Conservation (phyloP, 2,329 filamentous ascomycete species). For the Fonsecaea erecta region DNA sequence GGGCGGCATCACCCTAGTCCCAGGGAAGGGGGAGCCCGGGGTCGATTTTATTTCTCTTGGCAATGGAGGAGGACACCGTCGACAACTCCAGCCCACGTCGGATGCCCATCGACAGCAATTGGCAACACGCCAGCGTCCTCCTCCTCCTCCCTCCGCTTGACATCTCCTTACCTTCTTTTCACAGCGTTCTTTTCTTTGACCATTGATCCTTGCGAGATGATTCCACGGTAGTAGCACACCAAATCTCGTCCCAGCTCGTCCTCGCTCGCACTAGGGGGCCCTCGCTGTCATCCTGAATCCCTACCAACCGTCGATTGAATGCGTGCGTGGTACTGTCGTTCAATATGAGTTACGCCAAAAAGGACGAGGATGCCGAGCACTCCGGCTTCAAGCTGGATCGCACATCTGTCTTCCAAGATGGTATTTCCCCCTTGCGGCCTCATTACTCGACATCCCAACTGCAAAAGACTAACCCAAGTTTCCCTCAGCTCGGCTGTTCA, state of each 20-base stretch:
- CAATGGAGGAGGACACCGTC: conserved; percentile 23
- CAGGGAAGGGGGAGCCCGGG: no score
- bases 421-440: conserved; percentile 59
- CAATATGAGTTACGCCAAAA: conserved; percentile 94
- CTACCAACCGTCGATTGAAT: conserved; percentile 14
- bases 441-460: conserved; percentile 7
- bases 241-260: conserved; percentile 6
- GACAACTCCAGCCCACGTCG: conserved; percentile 23
- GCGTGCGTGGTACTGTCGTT: conserved; percentile 38
- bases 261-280: conserved; percentile 15
- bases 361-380: conserved; percentile 95
- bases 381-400: conserved; percentile 96
- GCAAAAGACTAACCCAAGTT: conserved; percentile 12
- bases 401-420: conserved; percentile 98
- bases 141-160: neutral
- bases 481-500: conserved; percentile 88
- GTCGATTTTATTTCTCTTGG: conserved; percentile 7
- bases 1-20: neutral
- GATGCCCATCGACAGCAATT: conserved; percentile 18
- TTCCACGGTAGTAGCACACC: conserved; percentile 32
- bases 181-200: neutral
- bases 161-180: conserved; percentile 3
- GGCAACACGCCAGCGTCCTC: neutral
- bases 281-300: conserved; percentile 29
- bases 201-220: conserved; percentile 31